Conservation (phyloP, 192 early-diverging fungal genomes). For the Coemansia umbellata region DNA sequence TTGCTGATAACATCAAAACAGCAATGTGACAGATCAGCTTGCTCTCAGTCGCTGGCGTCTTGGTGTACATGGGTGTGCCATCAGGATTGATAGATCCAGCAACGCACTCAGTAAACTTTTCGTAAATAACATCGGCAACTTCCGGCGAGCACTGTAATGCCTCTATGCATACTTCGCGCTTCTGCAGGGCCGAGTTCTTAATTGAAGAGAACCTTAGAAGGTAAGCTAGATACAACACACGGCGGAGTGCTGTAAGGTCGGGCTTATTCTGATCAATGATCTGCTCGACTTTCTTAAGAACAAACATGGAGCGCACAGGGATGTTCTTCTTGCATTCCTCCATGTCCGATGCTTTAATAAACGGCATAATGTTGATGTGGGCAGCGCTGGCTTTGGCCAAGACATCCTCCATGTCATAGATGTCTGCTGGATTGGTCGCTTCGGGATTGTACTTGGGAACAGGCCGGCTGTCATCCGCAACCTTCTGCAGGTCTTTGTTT, state of each 20-base stretch:
- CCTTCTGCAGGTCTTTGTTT: conserved; percentile 51
- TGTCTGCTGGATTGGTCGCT: conserved; percentile 62
- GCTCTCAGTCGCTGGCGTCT: conserved; percentile 64
- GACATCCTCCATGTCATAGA: conserved; percentile 80
- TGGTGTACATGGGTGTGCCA: conserved; percentile 41
- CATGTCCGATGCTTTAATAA: conserved; percentile 50
- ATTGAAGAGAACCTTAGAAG: conserved; percentile 68
- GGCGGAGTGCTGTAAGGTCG: conserved; percentile 36
- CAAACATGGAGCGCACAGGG: conserved; percentile 29
- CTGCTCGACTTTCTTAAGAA: conserved; percentile 30
- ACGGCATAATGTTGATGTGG: conserved; percentile 58
- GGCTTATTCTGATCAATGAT: conserved; percentile 29
- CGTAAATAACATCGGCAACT: conserved; percentile 49
- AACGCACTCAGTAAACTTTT: conserved; percentile 61
- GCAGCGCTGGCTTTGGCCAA: conserved; percentile 60
- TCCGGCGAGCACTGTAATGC: conserved; percentile 57
- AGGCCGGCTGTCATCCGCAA: conserved; percentile 56
- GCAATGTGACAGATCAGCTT: conserved; percentile 76
- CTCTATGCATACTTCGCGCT: conserved; percentile 37
- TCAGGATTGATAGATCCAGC: conserved; percentile 51
- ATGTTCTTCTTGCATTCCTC: conserved; percentile 17
- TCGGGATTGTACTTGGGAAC: conserved; percentile 72
- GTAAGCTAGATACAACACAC: conserved; percentile 71
- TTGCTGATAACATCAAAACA: conserved; percentile 64
- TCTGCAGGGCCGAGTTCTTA: conserved; percentile 47